Evolutionary conservation across 1,139 yeast species (phyloP).

Genomic region (Nakaseomyces nivariensis): DNA sequence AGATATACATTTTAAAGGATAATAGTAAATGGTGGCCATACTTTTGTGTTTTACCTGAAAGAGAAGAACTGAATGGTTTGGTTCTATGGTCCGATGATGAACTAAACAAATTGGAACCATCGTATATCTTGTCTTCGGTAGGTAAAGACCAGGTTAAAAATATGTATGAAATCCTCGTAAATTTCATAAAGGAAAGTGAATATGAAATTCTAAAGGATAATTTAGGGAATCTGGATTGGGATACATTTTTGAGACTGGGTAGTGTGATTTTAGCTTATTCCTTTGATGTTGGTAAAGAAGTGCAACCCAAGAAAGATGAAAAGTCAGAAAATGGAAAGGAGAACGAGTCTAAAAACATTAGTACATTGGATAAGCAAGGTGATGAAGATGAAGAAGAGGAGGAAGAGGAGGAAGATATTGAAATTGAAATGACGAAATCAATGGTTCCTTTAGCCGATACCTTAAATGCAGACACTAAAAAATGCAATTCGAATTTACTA

Average conservation of each 20-base stretch:
- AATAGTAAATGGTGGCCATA: conserved; percentile 60
- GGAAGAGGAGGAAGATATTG: conserved; percentile 30
- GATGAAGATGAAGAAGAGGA: conserved; percentile 30
- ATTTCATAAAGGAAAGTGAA: conserved; percentile 9
- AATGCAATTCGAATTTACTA: conserved; percentile 65
- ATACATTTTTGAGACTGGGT: conserved; percentile 63
- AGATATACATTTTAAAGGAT: conserved; percentile 34
- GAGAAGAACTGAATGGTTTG: conserved; percentile 46
- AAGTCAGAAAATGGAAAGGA: conserved; percentile 30
- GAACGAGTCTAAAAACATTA: conserved; percentile 25
- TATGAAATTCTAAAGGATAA: neutral
- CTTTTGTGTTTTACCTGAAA: conserved; percentile 55
- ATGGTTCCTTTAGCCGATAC: conserved; percentile 93
- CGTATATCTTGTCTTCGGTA: conserved; percentile 56
- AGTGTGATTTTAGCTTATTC: conserved; percentile 59
- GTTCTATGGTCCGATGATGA: conserved; percentile 64
- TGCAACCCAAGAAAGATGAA: conserved; percentile 14
- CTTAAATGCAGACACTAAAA: conserved; percentile 71
- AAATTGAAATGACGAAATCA: conserved; percentile 52
- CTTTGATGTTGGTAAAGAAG: conserved; percentile 44
- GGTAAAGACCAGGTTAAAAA: conserved; percentile 61
- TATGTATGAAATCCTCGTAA: conserved; percentile 36
- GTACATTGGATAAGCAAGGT: conserved; percentile 17
- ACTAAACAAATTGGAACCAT: conserved; percentile 49
- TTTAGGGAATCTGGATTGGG: conserved; percentile 22